Percentiles rank a stretch among this genome's conserved stretches.
phyloP scores from a whole-genome alignment of 768 basidiomycete species.

The Auricularia heimuer region DNA sequence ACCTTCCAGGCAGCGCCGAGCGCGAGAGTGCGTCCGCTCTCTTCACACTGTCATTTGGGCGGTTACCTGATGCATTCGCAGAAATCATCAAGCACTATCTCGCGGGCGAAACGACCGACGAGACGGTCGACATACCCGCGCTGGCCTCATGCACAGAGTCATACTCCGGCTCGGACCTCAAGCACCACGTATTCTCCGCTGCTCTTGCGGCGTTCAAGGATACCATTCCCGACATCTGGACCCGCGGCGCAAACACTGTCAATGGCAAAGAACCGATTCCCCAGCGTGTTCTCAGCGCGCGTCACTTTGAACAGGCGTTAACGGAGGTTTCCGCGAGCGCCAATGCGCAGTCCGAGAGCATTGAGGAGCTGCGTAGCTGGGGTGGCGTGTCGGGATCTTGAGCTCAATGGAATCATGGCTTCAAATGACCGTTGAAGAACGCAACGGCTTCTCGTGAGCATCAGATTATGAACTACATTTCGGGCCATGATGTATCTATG shows the following conservation, averaged over 20 bases:
- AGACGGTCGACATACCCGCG: background rate
- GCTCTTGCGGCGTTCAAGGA: conserved; percentile 3
- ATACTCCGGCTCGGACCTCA: conserved; percentile 2
- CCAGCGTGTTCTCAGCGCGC: background rate
- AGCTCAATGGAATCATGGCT: too few relatives aligned
- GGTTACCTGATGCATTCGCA: background rate
- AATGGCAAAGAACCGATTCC: background rate
- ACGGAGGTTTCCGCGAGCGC: background rate
- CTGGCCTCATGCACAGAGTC: background rate
- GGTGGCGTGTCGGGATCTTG: too few relatives aligned
- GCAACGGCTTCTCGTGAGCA: too few relatives aligned
- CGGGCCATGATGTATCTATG: too few relatives aligned
- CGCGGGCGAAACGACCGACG: background rate
- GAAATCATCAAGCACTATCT: background rate
- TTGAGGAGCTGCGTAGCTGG: too few relatives aligned
- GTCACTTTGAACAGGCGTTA: background rate
- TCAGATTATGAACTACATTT: too few relatives aligned
- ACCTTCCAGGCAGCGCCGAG: conserved; percentile 20
- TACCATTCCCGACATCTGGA: background rate
- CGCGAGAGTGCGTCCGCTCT: conserved; percentile 18
- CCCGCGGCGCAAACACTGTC: background rate
- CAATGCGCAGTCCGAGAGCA: too few relatives aligned
- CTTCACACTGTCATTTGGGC: background rate
- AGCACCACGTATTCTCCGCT: background rate
- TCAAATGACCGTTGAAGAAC: too few relatives aligned